phyloP scores from a whole-genome alignment of 306 rosid genomes.

The Prunus persica region Prunus_persica_NCBIv2 NC_034015.1:14163501-14164000 shows the following conservation, averaged over 20 bases:
- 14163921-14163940: neutral
- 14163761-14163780: too few species aligned
- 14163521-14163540: neutral
- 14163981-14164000: neutral
- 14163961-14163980: neutral
- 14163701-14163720: too few species aligned
- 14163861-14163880: too few species aligned
- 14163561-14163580: neutral
- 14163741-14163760: too few species aligned
- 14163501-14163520: neutral
- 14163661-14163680: too few species aligned
- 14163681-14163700: too few species aligned
- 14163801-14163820: too few species aligned
- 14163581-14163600: neutral
- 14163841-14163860: too few species aligned
- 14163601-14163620: neutral
- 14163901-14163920: too few species aligned
- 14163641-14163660: neutral
- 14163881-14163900: too few species aligned
- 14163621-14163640: neutral
- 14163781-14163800: too few species aligned
- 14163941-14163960: neutral
- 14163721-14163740: rapidly evolving
- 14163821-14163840: too few species aligned
- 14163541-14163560: neutral